Evolutionary conservation across 257 asterid species (phyloP).

Genomic region (Plectranthus barbatus): DNA sequence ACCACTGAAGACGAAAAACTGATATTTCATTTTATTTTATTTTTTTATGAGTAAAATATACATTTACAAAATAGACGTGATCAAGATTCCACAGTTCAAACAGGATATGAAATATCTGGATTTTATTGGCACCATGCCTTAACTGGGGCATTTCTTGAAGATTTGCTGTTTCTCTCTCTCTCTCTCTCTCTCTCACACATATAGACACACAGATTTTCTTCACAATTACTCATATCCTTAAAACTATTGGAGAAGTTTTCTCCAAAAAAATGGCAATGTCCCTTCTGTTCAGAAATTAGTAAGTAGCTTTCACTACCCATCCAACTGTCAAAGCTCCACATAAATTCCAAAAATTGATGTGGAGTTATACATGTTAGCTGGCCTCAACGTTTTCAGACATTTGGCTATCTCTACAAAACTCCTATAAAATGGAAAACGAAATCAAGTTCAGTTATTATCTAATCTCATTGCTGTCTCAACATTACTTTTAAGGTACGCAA

Average conservation of each 20-base stretch:
- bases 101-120: background rate
- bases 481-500: constrained; percentile 1
- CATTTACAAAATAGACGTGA: no score
- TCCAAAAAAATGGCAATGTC: background rate
- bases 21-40: no score
- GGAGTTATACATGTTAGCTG: constrained; percentile 21
- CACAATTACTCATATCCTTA: background rate
- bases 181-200: background rate
- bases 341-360: constrained; percentile 13
- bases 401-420: background rate
- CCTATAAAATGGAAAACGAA: background rate
- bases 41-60: no score
- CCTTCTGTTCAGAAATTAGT: background rate
- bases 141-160: background rate
- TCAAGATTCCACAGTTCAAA: background rate
- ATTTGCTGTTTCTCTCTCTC: background rate
- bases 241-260: background rate
- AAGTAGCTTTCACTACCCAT: constrained; percentile 8
- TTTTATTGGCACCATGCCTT: background rate
- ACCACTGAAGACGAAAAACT: background rate
- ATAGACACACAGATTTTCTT: no score
- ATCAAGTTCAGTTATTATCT: background rate
- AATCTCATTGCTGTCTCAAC: background rate
- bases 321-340: constrained; percentile 22
- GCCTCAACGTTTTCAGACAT: constrained; percentile 16